These are phyloP conservation scores for Miscanthus sacchariflorus DNA, from an alignment of 202 grass and related monocot species.

Conservation along the genomic window DNA sequence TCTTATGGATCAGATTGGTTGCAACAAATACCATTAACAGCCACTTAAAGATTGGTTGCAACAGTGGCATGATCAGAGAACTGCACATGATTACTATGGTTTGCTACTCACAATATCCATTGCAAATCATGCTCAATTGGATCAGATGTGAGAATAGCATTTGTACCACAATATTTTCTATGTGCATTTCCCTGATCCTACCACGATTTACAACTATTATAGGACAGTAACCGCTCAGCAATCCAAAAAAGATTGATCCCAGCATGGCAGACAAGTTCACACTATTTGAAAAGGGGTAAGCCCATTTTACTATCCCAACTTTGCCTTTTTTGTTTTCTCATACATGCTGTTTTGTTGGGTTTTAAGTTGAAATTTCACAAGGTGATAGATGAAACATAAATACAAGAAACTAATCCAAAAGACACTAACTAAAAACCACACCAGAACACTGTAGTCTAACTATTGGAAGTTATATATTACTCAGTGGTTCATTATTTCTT, in stretches of 20 bases:
- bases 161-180: not conserved
- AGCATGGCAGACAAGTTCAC: not conserved
- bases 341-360: not conserved
- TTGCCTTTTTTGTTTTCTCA: not conserved
- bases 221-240: not conserved
- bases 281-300: not conserved
- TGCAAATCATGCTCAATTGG: not conserved
- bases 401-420: constrained; percentile 27
- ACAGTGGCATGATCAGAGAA: constrained; percentile 7
- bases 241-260: not conserved
- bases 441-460: not conserved
- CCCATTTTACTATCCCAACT: not conserved
- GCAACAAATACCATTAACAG: not conserved
- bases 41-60: not conserved
- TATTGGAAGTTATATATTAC: constrained; percentile 11
- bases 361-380: not conserved
- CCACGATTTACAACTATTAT: not conserved
- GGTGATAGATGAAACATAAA: not conserved
- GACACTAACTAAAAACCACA: constrained; percentile 18
- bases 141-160: not conserved
- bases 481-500: not conserved
- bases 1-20: not conserved
- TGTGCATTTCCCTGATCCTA: not conserved
- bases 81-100: not conserved
- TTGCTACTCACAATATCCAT: constrained; percentile 14